phyloP scores from a whole-genome alignment of 805 yeast species.

The Candida bentonensis region DNA sequence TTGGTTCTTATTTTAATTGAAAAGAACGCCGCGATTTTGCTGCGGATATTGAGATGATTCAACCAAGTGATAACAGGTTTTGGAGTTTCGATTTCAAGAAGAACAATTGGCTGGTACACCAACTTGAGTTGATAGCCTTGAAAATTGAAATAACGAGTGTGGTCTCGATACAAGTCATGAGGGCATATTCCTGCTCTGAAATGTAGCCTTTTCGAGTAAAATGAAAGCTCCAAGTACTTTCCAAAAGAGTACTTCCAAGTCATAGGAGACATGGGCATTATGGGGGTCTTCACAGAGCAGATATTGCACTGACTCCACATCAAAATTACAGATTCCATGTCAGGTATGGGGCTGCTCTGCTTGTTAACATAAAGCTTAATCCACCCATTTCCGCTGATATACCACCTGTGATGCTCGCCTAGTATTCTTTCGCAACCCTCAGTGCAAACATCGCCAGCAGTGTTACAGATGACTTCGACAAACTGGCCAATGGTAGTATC shows the following conservation, averaged over 20 bases:
- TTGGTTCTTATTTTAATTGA: conserved; percentile 39
- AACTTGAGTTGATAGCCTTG: conserved; percentile 66
- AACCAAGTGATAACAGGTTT: conserved; percentile 56
- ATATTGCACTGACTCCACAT: conserved; percentile 87
- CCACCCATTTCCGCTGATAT: conserved; percentile 78
- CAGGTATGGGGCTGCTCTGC: conserved; percentile 40
- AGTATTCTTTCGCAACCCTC: conserved; percentile 69
- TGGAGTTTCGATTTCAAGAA: conserved; percentile 71
- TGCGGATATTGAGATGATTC: conserved; percentile 50
- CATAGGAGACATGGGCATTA: conserved; percentile 66
- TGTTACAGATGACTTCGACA: conserved; percentile 62
- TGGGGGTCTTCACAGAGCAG: conserved; percentile 65
- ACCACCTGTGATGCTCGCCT: conserved; percentile 67
- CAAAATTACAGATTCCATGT: conserved; percentile 51
- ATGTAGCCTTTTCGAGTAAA: conserved; percentile 50
- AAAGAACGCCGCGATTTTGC: conserved; percentile 50
- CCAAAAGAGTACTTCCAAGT: conserved; percentile 91
- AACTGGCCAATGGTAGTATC: conserved; percentile 85
- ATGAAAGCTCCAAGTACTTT: conserved; percentile 73
- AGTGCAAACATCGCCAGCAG: conserved; percentile 53
- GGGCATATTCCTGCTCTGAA: conserved; percentile 54
- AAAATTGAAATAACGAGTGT: conserved; percentile 70
- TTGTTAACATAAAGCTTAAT: conserved; percentile 64
- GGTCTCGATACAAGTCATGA: conserved; percentile 73
- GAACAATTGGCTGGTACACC: conserved; percentile 62